These are phyloP conservation scores for Spinellus fusiger DNA, from an alignment of 192 early-diverging fungal genomes.

Conservation along the genomic window DNA sequence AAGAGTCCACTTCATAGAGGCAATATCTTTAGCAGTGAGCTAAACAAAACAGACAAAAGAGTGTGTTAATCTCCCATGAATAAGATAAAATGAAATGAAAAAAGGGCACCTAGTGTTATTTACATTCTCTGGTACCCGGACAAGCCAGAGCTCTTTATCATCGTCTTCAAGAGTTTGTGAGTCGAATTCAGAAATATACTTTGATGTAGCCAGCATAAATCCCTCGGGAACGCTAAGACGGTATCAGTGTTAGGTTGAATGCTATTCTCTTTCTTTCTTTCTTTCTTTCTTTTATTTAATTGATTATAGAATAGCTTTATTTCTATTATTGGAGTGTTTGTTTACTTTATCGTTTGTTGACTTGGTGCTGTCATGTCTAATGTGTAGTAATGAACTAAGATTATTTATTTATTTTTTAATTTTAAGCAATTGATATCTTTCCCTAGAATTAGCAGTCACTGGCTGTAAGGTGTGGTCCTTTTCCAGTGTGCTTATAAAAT, in stretches of 20 bases:
- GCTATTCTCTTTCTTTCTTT: neutral
- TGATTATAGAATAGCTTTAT: no score
- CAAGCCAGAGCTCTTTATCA: constrained; percentile 33
- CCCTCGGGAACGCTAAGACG: constrained; percentile 13
- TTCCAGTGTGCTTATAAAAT: no score
- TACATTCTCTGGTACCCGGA: constrained; percentile 31
- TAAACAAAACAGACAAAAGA: neutral
- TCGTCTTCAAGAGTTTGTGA: constrained; percentile 19
- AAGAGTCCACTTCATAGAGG: neutral
- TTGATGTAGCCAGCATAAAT: constrained; percentile 9
- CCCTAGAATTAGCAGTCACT: no score
- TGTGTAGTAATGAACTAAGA: no score
- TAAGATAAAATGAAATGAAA: neutral
- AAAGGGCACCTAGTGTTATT: neutral
- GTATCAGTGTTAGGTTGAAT: neutral
- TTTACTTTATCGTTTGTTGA: no score
- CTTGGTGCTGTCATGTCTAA: no score
- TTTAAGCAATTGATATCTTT: no score
- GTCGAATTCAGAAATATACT: constrained; percentile 13
- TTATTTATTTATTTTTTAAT: no score
- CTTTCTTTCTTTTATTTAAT: neutral
- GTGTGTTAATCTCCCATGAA: neutral
- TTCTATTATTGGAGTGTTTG: no score
- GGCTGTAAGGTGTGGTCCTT: no score
- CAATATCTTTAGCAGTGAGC: constrained; percentile 9